Evolutionary conservation across 768 basidiomycete genomes (phyloP), one percentile per base, ranked within the genome.

Genomic region (Kwoniella newhampshirensis): DNA sequence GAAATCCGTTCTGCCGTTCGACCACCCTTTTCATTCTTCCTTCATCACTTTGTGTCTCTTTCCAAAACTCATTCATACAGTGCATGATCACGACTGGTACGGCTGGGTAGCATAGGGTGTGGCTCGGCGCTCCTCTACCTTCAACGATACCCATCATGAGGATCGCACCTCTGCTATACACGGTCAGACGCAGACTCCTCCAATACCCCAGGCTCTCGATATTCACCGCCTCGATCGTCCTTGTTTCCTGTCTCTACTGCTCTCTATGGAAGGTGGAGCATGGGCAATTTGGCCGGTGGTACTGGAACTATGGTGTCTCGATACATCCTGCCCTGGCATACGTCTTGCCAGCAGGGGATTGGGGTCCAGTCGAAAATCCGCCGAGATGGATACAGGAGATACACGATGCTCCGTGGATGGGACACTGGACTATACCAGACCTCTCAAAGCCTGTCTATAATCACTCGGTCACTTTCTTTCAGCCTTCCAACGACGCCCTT

Each of bases 341-440:
- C 25, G 28, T 61, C 25, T 21, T 65, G 21, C 63, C 63, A 28
- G 18, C 35, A n/a, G 63, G 59, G 8, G 23, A 37, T 15, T 65
- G 51, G 46, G 55, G 51, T 7, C 51, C 39, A 11, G 42, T 57
- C 4, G 52, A 57, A 15, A 35, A 41, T 17, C 52, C 59, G 1
- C 63, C 63, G 17, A 36, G 63, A 41, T 65, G 54, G 55, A 35
- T 65, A 3, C 50, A 42, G 32, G 59, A 60, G 41, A 59, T 65
- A 20, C 44, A 54, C 42, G 52, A 50, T 25, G 60, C 59, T 13
- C 49, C 54, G 9, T 65, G 63, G 63, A 65, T 65, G 63, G 63
- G 63, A 1, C 42, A 54, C 4, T 65, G 54, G 54, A 47, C 32
- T 8, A 30, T 58, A 4, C 63, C 63, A n/a, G 18, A 37, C 21